Conservation (phyloP, 257 asterid genomes). For the Galeopsis tetrahit region DNA sequence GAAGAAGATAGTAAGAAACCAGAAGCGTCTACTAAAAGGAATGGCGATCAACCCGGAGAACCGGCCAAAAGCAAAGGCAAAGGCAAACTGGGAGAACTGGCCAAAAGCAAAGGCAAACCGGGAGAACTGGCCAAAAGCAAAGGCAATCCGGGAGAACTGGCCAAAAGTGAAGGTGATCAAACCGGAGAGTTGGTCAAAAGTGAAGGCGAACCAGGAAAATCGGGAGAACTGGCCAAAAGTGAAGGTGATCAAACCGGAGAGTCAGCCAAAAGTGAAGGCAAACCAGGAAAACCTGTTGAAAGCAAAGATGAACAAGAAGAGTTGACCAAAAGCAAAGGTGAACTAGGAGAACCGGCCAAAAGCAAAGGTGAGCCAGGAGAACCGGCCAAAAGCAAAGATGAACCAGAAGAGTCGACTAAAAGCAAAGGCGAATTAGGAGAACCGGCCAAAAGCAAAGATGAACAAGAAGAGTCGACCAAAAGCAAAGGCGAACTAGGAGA, state of each 20-base stretch:
- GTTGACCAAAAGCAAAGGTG: background rate
- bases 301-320: no score
- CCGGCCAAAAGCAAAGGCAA: background rate
- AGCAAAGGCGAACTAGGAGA: no score
- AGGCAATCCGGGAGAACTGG: background rate
- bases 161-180: background rate
- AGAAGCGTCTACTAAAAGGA: background rate
- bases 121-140: background rate
- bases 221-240: no score
- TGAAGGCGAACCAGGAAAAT: background rate
- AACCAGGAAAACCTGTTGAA: no score
- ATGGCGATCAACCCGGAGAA: background rate
- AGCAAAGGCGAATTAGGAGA: no score
- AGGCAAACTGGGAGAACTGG: background rate
- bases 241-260: background rate
- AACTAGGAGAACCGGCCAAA: no score
- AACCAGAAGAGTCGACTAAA: no score
- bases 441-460: no score
- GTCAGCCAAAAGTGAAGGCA: background rate
- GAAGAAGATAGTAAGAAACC: slow-evolving; percentile 2
- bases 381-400: no score
- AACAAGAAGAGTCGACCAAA: no score
- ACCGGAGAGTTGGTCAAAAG: background rate
- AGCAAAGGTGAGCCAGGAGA: no score
- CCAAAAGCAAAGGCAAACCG: background rate